Conservation (phyloP, 2,329 filamentous ascomycete genomes). For the Aspergillus cejpii region DNA sequence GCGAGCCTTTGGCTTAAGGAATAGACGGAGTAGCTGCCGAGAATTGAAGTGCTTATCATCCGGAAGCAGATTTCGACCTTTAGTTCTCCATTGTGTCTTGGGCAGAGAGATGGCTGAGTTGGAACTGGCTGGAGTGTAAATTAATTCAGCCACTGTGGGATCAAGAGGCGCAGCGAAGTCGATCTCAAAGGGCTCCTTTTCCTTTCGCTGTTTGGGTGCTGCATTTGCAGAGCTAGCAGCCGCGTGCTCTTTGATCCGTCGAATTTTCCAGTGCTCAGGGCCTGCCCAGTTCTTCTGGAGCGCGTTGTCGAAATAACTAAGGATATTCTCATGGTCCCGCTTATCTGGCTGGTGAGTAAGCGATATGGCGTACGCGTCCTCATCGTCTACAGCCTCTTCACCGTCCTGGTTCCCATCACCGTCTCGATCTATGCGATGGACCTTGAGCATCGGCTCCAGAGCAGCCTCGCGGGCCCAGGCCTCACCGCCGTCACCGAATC, state of each 20-base stretch:
- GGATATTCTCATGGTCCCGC: conserved; percentile 76
- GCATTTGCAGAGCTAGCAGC: conserved; percentile 42
- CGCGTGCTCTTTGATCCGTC: conserved; percentile 76
- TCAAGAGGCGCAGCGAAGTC: conserved; percentile 76
- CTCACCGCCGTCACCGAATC: conserved; percentile 93
- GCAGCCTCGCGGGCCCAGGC: conserved; percentile 90
- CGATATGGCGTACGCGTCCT: conserved; percentile 71
- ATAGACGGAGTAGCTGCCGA: conserved; percentile 77
- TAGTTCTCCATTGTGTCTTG: conserved; percentile 93
- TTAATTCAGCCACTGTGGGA: conserved; percentile 61
- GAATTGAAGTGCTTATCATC: conserved; percentile 99
- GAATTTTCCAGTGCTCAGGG: conserved; percentile 97
- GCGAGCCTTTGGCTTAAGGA: conserved; percentile 88
- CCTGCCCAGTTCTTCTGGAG: conserved; percentile 96
- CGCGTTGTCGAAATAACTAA: conserved; percentile 97
- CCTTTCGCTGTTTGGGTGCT: conserved; percentile 64
- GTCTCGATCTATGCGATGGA: conserved; percentile 54
- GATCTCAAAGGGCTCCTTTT: conserved; percentile 94
- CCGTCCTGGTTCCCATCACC: conserved; percentile 48
- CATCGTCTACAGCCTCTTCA: conserved; percentile 53
- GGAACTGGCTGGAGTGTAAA: conserved; percentile 74
- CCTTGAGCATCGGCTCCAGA: conserved; percentile 75
- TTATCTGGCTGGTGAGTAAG: conserved; percentile 65
- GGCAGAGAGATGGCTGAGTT: conserved; percentile 77
- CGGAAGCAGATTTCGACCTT: conserved; percentile 83